Conservation (phyloP, 139 green algal species). For the Desmodesmus armatus region DNA sequence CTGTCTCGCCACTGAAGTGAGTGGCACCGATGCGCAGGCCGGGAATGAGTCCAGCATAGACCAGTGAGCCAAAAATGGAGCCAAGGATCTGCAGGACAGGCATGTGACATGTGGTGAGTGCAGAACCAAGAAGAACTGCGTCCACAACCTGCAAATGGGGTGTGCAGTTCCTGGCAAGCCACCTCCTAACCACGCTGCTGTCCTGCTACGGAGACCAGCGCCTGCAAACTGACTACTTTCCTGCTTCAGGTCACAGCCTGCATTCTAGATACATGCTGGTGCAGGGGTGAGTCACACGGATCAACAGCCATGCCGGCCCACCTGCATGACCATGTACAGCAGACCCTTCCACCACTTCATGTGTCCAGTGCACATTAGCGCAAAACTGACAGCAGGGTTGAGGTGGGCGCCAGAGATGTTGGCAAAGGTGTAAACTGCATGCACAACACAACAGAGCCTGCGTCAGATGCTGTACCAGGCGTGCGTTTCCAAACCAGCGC, state of each 20-base stretch:
- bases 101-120: not conserved
- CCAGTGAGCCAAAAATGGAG: conserved; percentile 71
- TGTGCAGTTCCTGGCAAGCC: no score
- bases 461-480: no score
- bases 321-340: conserved; percentile 77
- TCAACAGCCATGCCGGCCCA: conserved; percentile 47
- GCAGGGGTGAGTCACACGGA: not conserved
- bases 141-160: no score
- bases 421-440: conserved; percentile 78
- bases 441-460: not conserved
- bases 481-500: no score
- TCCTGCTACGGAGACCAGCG: not conserved
- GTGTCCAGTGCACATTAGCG: conserved; percentile 81
- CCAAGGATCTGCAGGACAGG: conserved; percentile 70
- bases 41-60: conserved; percentile 68
- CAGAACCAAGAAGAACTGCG: no score
- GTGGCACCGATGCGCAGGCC: conserved; percentile 50
- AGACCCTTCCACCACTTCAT: conserved; percentile 75
- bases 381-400: conserved; percentile 81
- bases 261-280: not conserved
- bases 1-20: conserved; percentile 34
- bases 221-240: not conserved
- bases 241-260: not conserved
- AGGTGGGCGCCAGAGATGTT: conserved; percentile 80
- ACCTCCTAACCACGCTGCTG: no score